Conservation (phyloP, 352 stramenopile species). For the Sclerospora graminicola region DNA sequence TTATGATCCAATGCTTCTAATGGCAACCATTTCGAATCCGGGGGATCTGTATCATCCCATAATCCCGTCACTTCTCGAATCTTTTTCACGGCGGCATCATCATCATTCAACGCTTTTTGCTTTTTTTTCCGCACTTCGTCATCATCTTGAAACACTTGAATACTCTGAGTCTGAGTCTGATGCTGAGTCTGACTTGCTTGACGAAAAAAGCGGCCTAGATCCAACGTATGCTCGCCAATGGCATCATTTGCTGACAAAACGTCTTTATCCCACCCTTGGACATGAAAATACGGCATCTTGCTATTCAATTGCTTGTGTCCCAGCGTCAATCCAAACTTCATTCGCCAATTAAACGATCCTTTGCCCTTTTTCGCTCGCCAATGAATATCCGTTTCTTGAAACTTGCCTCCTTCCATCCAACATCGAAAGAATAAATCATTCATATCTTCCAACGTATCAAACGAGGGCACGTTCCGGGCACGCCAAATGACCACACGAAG, state of each 20-base stretch:
- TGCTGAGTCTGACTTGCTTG: conserved; percentile 67
- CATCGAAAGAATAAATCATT: conserved; percentile 89
- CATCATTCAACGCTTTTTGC: conserved; percentile 64
- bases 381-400: conserved; percentile 89
- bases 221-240: conserved; percentile 81
- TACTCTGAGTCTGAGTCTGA: conserved; percentile 38
- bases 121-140: conserved; percentile 65
- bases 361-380: conserved; percentile 92
- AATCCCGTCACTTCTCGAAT: conserved; percentile 78
- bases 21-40: conserved; percentile 80
- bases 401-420: conserved; percentile 79
- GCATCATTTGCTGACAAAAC: conserved; percentile 88
- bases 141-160: conserved; percentile 82
- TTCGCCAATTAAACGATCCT: conserved; percentile 90
- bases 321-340: conserved; percentile 89
- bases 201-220: conserved; percentile 64
- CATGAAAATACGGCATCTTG: conserved; percentile 89
- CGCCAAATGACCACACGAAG: conserved; percentile 91
- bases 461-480: conserved; percentile 80
- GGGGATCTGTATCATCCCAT: conserved; percentile 73
- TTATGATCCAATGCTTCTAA: conserved; percentile 75
- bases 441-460: conserved; percentile 84
- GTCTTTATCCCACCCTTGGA: conserved; percentile 92
- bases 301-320: conserved; percentile 76
- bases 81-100: conserved; percentile 70